Base-by-base conservation (phyloP, 2,329 filamentous ascomycete genomes). In the Bimuria novae-zelandiae region DNA sequence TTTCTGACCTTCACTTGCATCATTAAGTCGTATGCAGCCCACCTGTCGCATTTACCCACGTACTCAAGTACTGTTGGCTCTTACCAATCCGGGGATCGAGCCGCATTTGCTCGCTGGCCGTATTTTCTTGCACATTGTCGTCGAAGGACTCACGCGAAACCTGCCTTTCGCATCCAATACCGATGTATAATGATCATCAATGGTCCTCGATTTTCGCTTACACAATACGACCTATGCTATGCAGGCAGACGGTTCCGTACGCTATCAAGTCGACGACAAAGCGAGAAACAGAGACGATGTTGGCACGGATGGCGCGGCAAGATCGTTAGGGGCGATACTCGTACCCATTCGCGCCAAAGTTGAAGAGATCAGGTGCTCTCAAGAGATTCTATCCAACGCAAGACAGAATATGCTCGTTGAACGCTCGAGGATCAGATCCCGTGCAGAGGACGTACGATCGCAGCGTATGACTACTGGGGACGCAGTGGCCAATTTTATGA, bases 401-500 rank as follows among this genome's bases (percentile, higher is more conserved):
- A 36, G 56, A 21, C 43, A 55, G 29, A 21, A 51, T 4, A 27
- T 62, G 19, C 45, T 63, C 3, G 43, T 61, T 30, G 33, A 61
- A 25, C 60, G 60, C 5, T 49, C 54, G 25, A 51, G 39, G 11
- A 11, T 57, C 8, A 47, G 42, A 36, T 40, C 52, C 7, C 11
- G 33, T 1, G 49, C 27, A 16, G 55, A 51, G 14, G 23, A 23
- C 21, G 39, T 66, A 3, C 49, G 42, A 17, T 16, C 29, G 4
- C 55, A 59, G 14, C 58, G 58, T 1, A 33, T 49, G 3, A 16
- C 44, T n/a, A 55, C 52, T 12, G 43, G 52, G 16, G 43, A 60
- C 37, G 52, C 49, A 16, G 61, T 61, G 36, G 56, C 37, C 5
- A 12, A 33, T 1, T 53, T 64, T 16, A 59, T 65, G 55, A 55